These are phyloP conservation scores for Sporisorium exsertum DNA, from an alignment of 1,284 basidiomycete species.

Conservation along the genomic window DNA sequence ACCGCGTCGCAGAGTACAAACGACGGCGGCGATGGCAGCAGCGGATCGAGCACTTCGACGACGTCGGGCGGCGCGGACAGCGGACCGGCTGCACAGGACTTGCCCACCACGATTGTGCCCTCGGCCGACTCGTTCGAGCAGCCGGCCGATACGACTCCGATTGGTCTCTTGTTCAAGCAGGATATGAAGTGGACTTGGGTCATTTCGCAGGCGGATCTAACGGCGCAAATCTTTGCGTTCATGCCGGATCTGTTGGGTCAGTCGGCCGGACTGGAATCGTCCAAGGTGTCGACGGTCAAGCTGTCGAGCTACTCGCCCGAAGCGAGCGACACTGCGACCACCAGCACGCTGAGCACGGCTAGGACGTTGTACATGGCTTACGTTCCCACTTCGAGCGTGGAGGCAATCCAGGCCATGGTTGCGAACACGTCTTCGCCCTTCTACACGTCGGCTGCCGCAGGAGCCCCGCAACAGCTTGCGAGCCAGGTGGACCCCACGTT, in stretches of 20 bases:
- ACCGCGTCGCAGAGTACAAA: constrained; percentile 17
- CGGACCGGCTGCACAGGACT: constrained; percentile 15
- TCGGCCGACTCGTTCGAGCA: constrained; percentile 40
- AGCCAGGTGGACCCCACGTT: constrained; percentile 59
- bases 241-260: constrained; percentile 61
- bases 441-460: constrained; percentile 50
- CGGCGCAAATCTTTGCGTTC: constrained; percentile 66
- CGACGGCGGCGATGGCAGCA: constrained; percentile 10
- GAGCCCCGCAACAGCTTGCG: constrained; percentile 58
- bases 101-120: constrained; percentile 52
- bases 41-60: constrained; percentile 13
- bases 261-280: constrained; percentile 30
- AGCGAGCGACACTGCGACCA: constrained; percentile 7
- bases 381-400: constrained; percentile 42
- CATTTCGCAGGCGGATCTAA: constrained; percentile 58
- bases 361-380: constrained; percentile 64
- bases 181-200: constrained; percentile 63
- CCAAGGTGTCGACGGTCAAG: constrained; percentile 55
- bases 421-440: constrained; percentile 51
- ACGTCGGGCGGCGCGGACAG: background rate
- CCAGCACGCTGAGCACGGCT: constrained; percentile 18
- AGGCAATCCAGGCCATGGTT: constrained; percentile 43
- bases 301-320: constrained; percentile 48
- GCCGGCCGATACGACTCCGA: constrained; percentile 44
- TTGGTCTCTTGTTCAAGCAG: constrained; percentile 60